Percentiles rank a stretch among this genome's conserved stretches.
These are phyloP conservation scores for Diversispora eburnea DNA, from an alignment of 192 early-diverging fungal genomes.

Conservation along the genomic window DNA sequence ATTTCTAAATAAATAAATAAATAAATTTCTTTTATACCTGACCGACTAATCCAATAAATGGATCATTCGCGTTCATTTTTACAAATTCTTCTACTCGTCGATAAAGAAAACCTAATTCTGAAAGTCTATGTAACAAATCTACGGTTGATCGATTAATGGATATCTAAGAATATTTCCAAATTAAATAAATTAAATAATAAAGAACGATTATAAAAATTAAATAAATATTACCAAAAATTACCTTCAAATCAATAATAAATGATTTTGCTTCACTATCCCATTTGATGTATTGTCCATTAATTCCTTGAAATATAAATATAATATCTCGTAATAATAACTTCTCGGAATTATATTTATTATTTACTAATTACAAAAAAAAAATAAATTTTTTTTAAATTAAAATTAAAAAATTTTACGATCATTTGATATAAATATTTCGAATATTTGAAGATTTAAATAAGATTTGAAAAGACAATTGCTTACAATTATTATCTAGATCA, in stretches of 20 bases:
- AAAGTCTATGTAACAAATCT: conserved; percentile 59
- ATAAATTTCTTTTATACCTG: conserved; percentile 40
- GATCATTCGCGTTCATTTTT: conserved; percentile 40
- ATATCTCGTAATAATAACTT: conserved; percentile 73
- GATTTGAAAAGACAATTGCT: background rate
- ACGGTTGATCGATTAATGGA: conserved; percentile 58
- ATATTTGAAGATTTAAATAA: background rate
- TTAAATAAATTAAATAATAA: background rate
- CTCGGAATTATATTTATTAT: conserved; percentile 48
- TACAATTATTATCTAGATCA: conserved; percentile 1
- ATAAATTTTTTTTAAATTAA: no score
- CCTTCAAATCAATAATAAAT: conserved; percentile 54
- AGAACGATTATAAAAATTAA: background rate
- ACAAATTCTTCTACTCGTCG: conserved; percentile 61
- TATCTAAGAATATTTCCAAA: conserved; percentile 31
- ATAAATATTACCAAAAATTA: conserved; percentile 25
- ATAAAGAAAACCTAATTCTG: conserved; percentile 80
- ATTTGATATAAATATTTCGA: background rate
- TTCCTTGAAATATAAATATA: conserved; percentile 90
- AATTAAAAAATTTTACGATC: background rate
- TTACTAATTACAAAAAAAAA: conserved; percentile 19
- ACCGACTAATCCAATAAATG: conserved; percentile 51
- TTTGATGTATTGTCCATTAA: conserved; percentile 81
- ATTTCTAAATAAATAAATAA: background rate
- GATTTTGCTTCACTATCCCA: conserved; percentile 50